Evolutionary conservation across 306 rosid genomes (phyloP), one percentile per base, ranked within the genome.

Genomic region (Prunus salicina): DNA sequence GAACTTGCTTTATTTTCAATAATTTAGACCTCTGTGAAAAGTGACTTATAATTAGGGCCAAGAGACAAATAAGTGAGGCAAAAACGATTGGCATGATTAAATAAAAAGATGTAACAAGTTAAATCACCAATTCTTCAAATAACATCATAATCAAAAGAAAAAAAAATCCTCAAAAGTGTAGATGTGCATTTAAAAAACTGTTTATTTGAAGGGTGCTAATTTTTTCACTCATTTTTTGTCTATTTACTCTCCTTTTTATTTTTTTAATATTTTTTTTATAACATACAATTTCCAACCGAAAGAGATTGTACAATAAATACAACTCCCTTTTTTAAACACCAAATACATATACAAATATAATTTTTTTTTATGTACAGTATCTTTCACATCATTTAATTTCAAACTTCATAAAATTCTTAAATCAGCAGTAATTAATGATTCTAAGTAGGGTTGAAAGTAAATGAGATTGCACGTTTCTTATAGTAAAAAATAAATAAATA

Each of bases 171-270:
- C 0, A 38, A 38, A 38, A 38, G 43, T 38, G 9, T 7, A 38
- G 2, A 34, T 34, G 8, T 34, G 38, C 6, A 34, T 34, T 34
- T 1, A 34, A 34, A 34, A 34, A 5, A 34, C 8, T 5, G 2
- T 34, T 34, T 34, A 34, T 34, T 34, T 34, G 41, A 34, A 34
- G 8, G 0, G 41, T 34, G 41, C 0, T 5, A 8, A 34, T 1
- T 34, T 5, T 34, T 1, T 0, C 38, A 34, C 41, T 34, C 2
- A 34, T 34, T 0, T 32, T 32, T 32, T 32, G 1, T 32, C 1
- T 1, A 32, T 5, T 32, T 5, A 5, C 0, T 5, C 38, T 30
- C 6, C 0, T 5, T 34, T 34, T 34, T 5, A 0, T 34, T 34
- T 34, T 34, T 34, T 32, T 32, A 32, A 0, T 3, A 3, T 30